These are phyloP conservation scores for Venturia nashicola DNA, from an alignment of 2,329 filamentous ascomycete genomes.

Conservation along the genomic window DNA sequence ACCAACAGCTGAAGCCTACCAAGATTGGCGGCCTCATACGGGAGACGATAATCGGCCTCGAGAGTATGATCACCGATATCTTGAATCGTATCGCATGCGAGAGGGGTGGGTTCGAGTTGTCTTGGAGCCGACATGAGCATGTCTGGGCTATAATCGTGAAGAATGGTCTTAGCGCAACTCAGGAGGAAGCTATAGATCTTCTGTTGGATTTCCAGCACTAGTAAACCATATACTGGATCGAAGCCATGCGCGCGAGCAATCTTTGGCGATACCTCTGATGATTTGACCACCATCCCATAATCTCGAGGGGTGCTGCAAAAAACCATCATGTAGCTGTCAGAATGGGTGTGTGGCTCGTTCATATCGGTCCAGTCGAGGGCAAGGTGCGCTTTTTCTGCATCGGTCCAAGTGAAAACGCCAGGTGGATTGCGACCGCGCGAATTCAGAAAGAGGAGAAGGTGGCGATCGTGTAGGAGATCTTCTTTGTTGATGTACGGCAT, in stretches of 20 bases:
- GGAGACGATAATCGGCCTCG: constrained; percentile 42
- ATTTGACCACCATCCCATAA: no score
- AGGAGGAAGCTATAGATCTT: constrained; percentile 37
- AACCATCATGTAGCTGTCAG: no score
- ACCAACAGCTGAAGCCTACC: constrained; percentile 32
- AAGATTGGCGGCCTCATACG: constrained; percentile 36
- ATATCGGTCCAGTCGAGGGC: no score
- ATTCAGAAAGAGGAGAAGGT: constrained; percentile 40
- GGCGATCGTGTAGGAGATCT: constrained; percentile 34
- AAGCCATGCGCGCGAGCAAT: background rate
- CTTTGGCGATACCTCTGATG: no score
- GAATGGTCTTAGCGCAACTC: constrained; percentile 32
- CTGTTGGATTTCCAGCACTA: constrained; percentile 40
- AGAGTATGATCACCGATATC: no score
- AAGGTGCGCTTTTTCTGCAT: no score
- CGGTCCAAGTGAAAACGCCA: background rate
- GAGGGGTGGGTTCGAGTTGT: no score
- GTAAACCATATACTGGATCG: constrained; percentile 26
- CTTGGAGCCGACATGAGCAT: no score
- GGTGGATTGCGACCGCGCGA: constrained; percentile 29
- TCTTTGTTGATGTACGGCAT: constrained; percentile 51
- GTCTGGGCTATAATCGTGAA: no score
- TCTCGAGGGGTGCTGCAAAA: no score
- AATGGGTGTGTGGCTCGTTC: no score
- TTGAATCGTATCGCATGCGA: no score